Percentiles rank a stretch among this genome's conserved stretches.
phyloP scores from a whole-genome alignment of 257 asterid genomes.

The Osmanthus fragrans region DNA sequence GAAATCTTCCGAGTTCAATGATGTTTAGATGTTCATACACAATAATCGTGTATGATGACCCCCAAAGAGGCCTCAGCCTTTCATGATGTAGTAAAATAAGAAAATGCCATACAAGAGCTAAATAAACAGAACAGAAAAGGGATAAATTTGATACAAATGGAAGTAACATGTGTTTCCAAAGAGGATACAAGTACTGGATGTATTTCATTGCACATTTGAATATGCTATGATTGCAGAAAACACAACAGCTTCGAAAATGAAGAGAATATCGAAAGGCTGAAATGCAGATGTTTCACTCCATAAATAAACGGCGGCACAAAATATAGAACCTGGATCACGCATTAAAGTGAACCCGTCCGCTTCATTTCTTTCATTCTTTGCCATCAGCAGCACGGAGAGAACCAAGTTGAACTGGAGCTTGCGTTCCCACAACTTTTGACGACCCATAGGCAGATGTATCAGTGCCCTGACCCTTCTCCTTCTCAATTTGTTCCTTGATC shows the following conservation, averaged over 20 bases:
- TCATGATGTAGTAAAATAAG: background rate
- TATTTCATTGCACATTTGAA: background rate
- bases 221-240: background rate
- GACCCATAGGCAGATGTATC: constrained; percentile 60
- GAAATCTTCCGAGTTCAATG: too few relatives aligned
- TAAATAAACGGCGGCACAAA: background rate
- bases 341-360: background rate
- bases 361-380: constrained; percentile 44
- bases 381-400: constrained; percentile 90
- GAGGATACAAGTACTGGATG: background rate
- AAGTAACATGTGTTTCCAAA: background rate
- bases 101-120: background rate
- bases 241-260: background rate
- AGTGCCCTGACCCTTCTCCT: constrained; percentile 67
- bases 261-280: background rate
- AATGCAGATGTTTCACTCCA: background rate
- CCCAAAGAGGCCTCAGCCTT: background rate
- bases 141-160: constrained; percentile 8
- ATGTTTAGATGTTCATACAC: too few relatives aligned
- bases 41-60: background rate
- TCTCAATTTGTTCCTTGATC: constrained; percentile 91
- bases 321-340: background rate
- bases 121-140: background rate
- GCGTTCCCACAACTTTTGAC: constrained; percentile 80
- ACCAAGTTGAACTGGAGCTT: constrained; percentile 79